Evolutionary conservation across 257 asterid genomes (phyloP).

Genomic region (Solanum dulcamara): DNA sequence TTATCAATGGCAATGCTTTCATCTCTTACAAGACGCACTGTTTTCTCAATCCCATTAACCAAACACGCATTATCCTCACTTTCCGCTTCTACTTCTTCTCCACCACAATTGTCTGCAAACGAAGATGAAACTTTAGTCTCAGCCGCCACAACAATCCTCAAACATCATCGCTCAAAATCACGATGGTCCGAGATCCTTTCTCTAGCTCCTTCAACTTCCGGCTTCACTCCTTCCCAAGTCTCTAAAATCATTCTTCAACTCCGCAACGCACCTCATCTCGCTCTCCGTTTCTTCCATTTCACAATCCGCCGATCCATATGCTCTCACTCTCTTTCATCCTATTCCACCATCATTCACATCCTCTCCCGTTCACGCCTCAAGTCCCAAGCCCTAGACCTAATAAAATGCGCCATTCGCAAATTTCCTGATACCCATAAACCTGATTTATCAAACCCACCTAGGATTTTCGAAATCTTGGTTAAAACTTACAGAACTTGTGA

Average conservation of each 20-base stretch:
- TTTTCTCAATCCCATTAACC: background rate
- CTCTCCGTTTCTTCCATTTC: slow-evolving; percentile 54
- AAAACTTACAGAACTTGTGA: slow-evolving; percentile 59
- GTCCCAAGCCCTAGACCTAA: slow-evolving; percentile 33
- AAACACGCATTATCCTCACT: slow-evolving; percentile 3
- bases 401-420: slow-evolving; percentile 46
- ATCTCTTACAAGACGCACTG: background rate
- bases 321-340: slow-evolving; percentile 54
- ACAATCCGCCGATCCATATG: slow-evolving; percentile 56
- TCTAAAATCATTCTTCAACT: slow-evolving; percentile 47
- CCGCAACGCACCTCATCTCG: slow-evolving; percentile 65
- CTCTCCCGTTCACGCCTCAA: slow-evolving; percentile 65
- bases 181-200: slow-evolving; percentile 84
- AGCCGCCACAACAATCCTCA: slow-evolving; percentile 65
- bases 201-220: slow-evolving; percentile 28
- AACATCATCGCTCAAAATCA: slow-evolving; percentile 84
- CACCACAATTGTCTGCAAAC: slow-evolving; percentile 13
- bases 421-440: slow-evolving; percentile 25
- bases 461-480: slow-evolving; percentile 47
- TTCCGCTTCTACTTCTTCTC: slow-evolving; percentile 16
- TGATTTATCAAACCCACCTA: slow-evolving; percentile 8
- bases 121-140: slow-evolving; percentile 32
- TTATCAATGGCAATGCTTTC: slow-evolving; percentile 15
- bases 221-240: slow-evolving; percentile 53
- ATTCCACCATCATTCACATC: slow-evolving; percentile 59